These are phyloP conservation scores for Tulasnella sp. DNA, from an alignment of 768 basidiomycete species.

Conservation along the genomic window DNA sequence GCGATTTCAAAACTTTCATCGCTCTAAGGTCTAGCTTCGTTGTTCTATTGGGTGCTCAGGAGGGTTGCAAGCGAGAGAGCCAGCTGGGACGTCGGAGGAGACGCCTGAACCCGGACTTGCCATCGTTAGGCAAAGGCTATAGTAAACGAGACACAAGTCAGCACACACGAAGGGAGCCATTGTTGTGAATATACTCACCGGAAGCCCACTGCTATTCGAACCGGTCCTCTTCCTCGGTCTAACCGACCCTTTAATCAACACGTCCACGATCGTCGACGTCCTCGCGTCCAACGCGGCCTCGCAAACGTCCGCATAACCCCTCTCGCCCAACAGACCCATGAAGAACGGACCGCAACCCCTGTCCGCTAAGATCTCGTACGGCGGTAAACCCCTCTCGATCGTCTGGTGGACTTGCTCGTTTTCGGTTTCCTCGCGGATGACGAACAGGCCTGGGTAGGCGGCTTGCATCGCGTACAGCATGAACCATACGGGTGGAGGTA, in stretches of 20 bases:
- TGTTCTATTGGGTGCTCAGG: not conserved
- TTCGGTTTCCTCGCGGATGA: conserved; percentile 21
- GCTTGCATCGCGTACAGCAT: conserved; percentile 25
- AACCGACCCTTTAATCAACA: conserved; percentile 16
- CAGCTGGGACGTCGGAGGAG: not conserved
- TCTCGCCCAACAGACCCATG: conserved; percentile 8
- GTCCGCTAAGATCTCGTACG: conserved; percentile 10
- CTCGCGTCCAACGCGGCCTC: conserved; percentile 24
- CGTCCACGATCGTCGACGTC: not conserved
- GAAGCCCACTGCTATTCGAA: conserved; percentile 9
- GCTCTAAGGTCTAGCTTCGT: not conserved
- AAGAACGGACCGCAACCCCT: conserved; percentile 20
- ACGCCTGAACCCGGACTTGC: not conserved
- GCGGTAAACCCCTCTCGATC: conserved; percentile 22
- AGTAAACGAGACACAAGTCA: not conserved
- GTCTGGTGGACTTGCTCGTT: conserved; percentile 7
- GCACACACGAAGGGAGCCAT: not conserved
- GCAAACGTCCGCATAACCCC: conserved; percentile 5
- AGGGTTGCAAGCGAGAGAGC: not conserved
- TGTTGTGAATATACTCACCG: not conserved
- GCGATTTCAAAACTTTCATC: not conserved
- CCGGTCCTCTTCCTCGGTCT: not conserved
- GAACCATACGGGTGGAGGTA: conserved; percentile 23
- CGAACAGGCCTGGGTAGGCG: conserved; percentile 16
- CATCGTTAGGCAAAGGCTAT: not conserved